Base-by-base conservation (phyloP, 2,329 filamentous ascomycete species). In the Paraphaeosphaeria minitans region DNA sequence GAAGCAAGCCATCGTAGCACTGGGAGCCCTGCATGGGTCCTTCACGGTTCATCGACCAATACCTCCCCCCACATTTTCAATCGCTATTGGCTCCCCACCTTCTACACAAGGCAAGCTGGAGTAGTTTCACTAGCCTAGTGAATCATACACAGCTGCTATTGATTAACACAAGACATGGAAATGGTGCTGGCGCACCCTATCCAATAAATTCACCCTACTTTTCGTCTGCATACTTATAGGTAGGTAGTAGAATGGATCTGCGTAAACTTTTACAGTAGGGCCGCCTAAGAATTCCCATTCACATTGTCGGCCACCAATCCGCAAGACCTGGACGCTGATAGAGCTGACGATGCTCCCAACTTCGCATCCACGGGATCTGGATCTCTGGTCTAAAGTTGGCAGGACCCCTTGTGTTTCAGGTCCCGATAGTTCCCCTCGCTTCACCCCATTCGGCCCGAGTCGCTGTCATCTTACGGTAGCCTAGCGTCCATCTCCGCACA, bases 1-100 rank as follows among this genome's bases (percentile, higher is more conserved):
- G 7, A 47, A 46, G 48, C 56, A 54, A 19, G 56, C 56, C 12
- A 48, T 58, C 22, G 35, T 58, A 10, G 56, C 56, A 4, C 27
- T 58, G 21, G 56, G 56, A 12, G 51, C 43, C 5, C 29, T 58
- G n/a, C 56, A 58, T n/a, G 51, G 45, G 33, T 46, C 43, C 24
- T 58, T 58, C 37, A 41, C 31, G 6, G 50, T 58, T 58, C 37
- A 41, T 22, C 8, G 50, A 49, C 21, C 46, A 56, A 42, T 29
- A 51, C 31, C 39, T 52, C 7, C 6, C 29, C 1, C 13, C 31
- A 27, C 22, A 37, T 22, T 29, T 50, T 9, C n/a, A 22, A n/a
- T 22, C 33, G 22, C 19, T 12, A 42, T 21, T 41, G n/a, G 5
- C 33, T 14, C 29, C 22, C 16, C 16, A 33, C 21, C 16, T 10